Evolutionary conservation across 805 yeast genomes (phyloP).

Genomic region (Blastobotrys americana): DNA sequence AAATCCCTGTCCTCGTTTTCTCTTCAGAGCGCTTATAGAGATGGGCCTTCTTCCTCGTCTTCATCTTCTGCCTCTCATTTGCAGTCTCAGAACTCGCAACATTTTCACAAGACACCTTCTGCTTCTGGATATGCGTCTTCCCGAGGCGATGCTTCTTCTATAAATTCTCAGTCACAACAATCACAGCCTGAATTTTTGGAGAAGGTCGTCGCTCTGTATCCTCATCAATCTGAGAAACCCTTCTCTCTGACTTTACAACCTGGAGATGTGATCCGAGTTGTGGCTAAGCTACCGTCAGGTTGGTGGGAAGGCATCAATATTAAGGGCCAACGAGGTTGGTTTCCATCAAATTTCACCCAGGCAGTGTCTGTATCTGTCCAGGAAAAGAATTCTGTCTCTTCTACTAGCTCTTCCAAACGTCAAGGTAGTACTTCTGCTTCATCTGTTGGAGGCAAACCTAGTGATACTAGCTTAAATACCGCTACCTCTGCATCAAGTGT

Average conservation of each 20-base stretch:
- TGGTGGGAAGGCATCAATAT: slow-evolving; percentile 83
- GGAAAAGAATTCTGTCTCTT: not conserved
- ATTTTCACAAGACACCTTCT: not conserved
- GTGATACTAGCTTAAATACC: not conserved
- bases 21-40: not conserved
- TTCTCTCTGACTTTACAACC: slow-evolving; percentile 45
- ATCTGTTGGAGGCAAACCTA: not conserved
- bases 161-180: too few species aligned
- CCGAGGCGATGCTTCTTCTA: too few species aligned
- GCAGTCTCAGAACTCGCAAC: too few species aligned
- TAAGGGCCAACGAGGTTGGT: slow-evolving; percentile 68
- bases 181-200: slow-evolving; percentile 28
- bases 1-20: not conserved
- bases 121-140: too few species aligned
- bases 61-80: too few species aligned
- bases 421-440: not conserved
- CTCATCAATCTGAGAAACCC: slow-evolving; percentile 43
- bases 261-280: slow-evolving; percentile 68
- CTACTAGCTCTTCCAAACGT: not conserved
- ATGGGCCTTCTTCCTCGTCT: too few species aligned
- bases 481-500: not conserved
- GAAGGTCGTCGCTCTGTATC: slow-evolving; percentile 52
- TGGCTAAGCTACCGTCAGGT: slow-evolving; percentile 54
- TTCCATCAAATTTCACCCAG: slow-evolving; percentile 60
- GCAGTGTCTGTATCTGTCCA: slow-evolving; percentile 21